phyloP scores from a whole-genome alignment of 2,329 filamentous ascomycete genomes.

The Ophiostoma novo-ulmi region DNA sequence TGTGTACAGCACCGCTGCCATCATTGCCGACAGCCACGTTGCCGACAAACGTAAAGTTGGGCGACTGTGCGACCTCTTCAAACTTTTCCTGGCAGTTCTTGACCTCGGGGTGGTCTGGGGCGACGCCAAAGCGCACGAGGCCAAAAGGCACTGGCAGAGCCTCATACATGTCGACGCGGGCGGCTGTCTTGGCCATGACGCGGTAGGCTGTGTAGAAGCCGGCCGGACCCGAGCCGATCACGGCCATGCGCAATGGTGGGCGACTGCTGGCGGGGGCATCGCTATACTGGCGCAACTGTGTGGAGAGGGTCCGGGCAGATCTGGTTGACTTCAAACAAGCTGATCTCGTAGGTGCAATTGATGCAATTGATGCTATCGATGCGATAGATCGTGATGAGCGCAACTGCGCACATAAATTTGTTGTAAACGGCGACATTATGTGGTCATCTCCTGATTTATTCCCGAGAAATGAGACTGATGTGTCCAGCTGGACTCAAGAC shows the following conservation, averaged over 20 bases:
- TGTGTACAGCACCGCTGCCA: conserved; percentile 35
- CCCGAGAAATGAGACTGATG: neutral
- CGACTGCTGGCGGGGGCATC: neutral
- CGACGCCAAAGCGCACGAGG: conserved; percentile 87
- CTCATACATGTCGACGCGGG: conserved; percentile 92
- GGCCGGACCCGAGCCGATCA: conserved; percentile 89
- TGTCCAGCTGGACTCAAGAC: neutral
- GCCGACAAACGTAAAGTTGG: conserved; percentile 83
- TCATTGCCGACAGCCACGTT: conserved; percentile 66
- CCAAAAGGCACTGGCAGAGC: conserved; percentile 88
- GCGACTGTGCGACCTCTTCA: conserved; percentile 74
- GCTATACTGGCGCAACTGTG: neutral
- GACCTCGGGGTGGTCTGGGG: conserved; percentile 97
- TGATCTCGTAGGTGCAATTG: neutral
- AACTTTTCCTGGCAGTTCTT: conserved; percentile 99
- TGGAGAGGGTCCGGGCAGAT: neutral
- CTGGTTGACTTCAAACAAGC: neutral
- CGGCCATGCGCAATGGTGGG: conserved; percentile 63
- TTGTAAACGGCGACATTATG: neutral
- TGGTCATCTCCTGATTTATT: neutral
- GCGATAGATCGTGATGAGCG: neutral
- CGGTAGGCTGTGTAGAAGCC: conserved; percentile 93
- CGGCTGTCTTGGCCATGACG: conserved; percentile 69
- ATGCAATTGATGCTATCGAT: neutral
- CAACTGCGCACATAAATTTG: neutral